Evolutionary conservation across 2,329 filamentous ascomycete genomes (phyloP), one percentile per base, ranked within the genome.

Genomic region (Tolypocladium cylindrosporum): DNA sequence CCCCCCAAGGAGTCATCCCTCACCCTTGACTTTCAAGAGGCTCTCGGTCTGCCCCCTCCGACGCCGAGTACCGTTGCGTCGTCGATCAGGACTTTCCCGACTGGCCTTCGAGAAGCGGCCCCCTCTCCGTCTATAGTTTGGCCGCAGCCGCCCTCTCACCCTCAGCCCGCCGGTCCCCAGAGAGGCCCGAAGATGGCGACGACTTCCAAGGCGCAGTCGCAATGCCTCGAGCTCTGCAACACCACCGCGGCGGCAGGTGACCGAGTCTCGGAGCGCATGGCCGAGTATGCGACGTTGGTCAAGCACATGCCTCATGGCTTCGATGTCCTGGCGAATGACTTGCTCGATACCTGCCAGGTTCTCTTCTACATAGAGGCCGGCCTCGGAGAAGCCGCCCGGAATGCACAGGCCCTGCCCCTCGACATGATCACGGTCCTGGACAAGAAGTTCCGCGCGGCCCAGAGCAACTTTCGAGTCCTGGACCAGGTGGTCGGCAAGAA

Each of bases 341-440:
- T 89, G 65, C 78, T 90, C 59, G 85, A 88, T 58, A 82, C 84
- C 6, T 86, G 82, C 67, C 80, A 84, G 57, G 81, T 85, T 48
- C 75, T 89, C 48, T 87, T 85, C 76, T 81, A 83, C n/a, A 84
- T 89, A 61, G 85, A 88, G 69, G 80, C 83, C 27, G 86, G 86
- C 6, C 76, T 89, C 56, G 70, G 73, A n/a, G 80, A 84, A 63
- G 79, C 76, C 51, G 70, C 75, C 37, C 75, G 77, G 45, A 77
- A 75, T 24, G 72, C 74, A 19, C 80, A 82, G 62, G 72, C 76
- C 19, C 77, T 88, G 21, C 83, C 86, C 0, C 64, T 71, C 5
- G 85, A 88, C 57, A 81, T 88, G 69, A 75, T 82, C 37, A 72
- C 77, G n/a, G 85, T 88, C 68, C 75, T 89, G 53, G 82, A 83